A percentile compares a stretch with the other conserved stretches of the same genome.
phyloP scores from a whole-genome alignment of 2,329 filamentous ascomycete species.

The Sclerotinia borealis region DNA sequence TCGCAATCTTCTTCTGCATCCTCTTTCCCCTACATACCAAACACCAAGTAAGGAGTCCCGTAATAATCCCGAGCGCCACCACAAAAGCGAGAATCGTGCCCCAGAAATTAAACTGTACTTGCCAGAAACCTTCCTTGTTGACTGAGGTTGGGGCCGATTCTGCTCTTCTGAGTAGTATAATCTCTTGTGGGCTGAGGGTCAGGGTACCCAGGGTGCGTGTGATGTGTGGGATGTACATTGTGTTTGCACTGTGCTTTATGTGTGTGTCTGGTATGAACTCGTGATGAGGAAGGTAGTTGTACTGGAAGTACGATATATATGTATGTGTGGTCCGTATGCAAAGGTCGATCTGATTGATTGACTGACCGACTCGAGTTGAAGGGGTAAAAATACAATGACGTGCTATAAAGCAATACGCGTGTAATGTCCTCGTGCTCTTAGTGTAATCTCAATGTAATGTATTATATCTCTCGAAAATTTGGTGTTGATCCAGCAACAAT shows the following conservation, averaged over 20 bases:
- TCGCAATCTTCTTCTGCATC: not conserved
- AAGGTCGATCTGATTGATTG: not conserved
- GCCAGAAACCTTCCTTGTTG: not conserved
- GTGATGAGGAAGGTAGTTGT: not conserved
- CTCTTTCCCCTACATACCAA: not conserved
- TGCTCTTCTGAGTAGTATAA: no score
- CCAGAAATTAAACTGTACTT: constrained; percentile 5
- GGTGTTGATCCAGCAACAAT: not conserved
- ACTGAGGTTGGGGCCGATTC: not conserved
- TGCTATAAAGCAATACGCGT: not conserved
- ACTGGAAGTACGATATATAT: not conserved
- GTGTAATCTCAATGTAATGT: not conserved
- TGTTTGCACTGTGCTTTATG: not conserved
- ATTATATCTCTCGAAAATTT: not conserved
- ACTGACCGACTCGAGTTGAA: not conserved
- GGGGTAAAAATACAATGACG: not conserved
- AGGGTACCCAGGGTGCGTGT: not conserved
- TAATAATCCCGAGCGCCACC: not conserved
- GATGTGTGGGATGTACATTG: not conserved
- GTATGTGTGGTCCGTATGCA: not conserved
- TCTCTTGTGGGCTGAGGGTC: not conserved
- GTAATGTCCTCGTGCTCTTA: not conserved
- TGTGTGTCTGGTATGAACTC: not conserved
- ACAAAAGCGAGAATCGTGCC: not conserved
- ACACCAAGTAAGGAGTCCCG: not conserved